Evolutionary conservation across 805 yeast species (phyloP).

Genomic region (Metschnikowia santaceciliae): DNA sequence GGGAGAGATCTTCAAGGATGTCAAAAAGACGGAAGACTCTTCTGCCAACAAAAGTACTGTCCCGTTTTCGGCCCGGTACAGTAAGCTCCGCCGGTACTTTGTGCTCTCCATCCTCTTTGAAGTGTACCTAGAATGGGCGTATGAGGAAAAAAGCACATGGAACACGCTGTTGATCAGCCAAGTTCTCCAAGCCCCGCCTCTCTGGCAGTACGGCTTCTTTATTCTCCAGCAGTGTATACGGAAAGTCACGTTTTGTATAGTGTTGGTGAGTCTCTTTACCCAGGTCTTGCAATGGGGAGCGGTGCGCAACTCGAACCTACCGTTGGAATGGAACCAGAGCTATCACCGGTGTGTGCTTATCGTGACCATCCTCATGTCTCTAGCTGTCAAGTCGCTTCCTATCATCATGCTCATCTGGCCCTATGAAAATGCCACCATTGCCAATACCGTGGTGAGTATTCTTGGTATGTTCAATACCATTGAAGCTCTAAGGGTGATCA

Average conservation of each 20-base stretch:
- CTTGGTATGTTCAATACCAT: conserved; percentile 59
- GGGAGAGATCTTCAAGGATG: conserved; percentile 14
- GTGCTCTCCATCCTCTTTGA: conserved; percentile 73
- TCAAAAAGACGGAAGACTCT: background rate
- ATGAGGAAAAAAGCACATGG: conserved; percentile 60
- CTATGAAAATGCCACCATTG: conserved; percentile 69
- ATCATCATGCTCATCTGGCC: conserved; percentile 96
- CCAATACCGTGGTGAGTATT: conserved; percentile 54
- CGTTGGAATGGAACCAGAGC: conserved; percentile 27
- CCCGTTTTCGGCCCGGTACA: conserved; percentile 15
- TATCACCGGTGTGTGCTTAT: conserved; percentile 47
- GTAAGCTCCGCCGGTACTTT: conserved; percentile 41
- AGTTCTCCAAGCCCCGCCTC: conserved; percentile 32
- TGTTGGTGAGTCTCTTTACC: conserved; percentile 27
- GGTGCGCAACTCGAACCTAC: conserved; percentile 16
- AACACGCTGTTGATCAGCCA: conserved; percentile 23
- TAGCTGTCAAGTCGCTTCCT: conserved; percentile 80
- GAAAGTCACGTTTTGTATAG: conserved; percentile 36
- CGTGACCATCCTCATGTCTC: conserved; percentile 68
- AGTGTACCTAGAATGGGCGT: conserved; percentile 89
- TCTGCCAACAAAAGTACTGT: background rate
- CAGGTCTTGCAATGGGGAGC: conserved; percentile 21
- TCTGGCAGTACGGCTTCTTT: conserved; percentile 55
- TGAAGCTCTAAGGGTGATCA: conserved; percentile 44
- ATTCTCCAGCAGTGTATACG: conserved; percentile 49